phyloP scores from a whole-genome alignment of 805 yeast genomes.

The Sugiyamaella valdiviana region DNA sequence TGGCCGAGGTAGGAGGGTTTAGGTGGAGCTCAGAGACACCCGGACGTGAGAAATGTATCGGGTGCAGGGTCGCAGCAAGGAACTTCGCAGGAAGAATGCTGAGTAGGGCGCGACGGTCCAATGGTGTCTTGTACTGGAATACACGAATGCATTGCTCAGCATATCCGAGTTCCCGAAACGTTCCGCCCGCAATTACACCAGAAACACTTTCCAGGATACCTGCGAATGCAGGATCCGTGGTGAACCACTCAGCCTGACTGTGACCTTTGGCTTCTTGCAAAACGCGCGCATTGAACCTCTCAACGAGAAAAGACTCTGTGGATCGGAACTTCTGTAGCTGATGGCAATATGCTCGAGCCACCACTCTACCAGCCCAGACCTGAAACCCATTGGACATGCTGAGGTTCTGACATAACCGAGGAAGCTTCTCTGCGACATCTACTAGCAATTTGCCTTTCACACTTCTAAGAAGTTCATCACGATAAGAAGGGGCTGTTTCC shows the following conservation, averaged over 20 bases:
- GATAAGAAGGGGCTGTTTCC: neutral
- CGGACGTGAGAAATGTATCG: no score
- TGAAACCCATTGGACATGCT: neutral
- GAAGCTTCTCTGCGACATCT: neutral
- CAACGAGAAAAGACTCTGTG: neutral
- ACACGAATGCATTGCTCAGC: neutral
- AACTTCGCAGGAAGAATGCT: neutral
- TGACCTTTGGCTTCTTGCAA: neutral
- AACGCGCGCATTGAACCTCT: neutral
- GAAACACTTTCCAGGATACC: slow-evolving; percentile 7
- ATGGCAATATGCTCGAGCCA: neutral
- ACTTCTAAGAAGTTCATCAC: neutral
- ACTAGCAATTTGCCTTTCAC: neutral
- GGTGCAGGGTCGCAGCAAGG: neutral
- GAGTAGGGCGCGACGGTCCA: neutral
- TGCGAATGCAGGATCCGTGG: slow-evolving; percentile 1
- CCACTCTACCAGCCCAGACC: neutral
- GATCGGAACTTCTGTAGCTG: neutral
- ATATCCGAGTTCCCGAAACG: slow-evolving; percentile 6
- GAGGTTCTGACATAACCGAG: neutral
- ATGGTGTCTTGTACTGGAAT: neutral
- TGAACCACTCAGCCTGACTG: neutral
- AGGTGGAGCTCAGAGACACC: neutral
- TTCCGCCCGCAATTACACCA: slow-evolving; percentile 2
- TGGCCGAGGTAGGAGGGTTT: neutral